Evolutionary conservation across 106 monocot species (phyloP).

Genomic region (Dendrobium chrysotoxum): DNA sequence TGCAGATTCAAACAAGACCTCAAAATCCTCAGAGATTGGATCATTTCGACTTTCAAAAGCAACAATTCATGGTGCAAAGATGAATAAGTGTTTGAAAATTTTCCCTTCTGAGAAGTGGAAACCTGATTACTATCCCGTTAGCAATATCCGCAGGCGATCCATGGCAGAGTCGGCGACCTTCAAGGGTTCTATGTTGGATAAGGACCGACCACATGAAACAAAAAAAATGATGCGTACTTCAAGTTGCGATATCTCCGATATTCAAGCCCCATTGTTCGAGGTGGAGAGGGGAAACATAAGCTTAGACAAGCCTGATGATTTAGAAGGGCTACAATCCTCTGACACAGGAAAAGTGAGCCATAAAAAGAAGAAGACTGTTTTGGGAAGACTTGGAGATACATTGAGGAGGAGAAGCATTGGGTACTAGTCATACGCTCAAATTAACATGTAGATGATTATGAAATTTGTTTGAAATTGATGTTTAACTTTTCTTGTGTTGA

Average conservation of each 20-base stretch:
- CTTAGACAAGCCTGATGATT: neutral
- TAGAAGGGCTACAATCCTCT: slow-evolving; percentile 14
- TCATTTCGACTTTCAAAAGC: neutral
- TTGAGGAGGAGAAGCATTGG: slow-evolving; percentile 45
- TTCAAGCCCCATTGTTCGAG: neutral
- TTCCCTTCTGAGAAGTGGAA: slow-evolving; percentile 23
- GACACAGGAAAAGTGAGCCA: slow-evolving; percentile 2
- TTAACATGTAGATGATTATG: neutral
- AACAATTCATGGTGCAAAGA: neutral
- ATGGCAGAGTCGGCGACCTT: slow-evolving; percentile 2
- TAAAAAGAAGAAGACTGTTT: slow-evolving; percentile 43
- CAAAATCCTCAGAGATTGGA: neutral
- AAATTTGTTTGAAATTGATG: slow-evolving; percentile 2
- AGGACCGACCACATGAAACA: neutral
- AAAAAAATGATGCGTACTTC: neutral
- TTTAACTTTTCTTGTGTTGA: neutral
- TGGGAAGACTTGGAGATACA: slow-evolving; percentile 40
- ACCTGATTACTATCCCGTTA: slow-evolving; percentile 1
- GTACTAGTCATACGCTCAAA: slow-evolving; percentile 9
- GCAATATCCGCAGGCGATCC: neutral
- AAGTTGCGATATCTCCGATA: neutral
- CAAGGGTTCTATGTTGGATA: slow-evolving; percentile 12
- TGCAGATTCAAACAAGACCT: slow-evolving; percentile 8
- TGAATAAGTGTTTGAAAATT: slow-evolving; percentile 10
- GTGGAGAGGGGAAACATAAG: neutral